Evolutionary conservation across 2,329 filamentous ascomycete species (phyloP).

Genomic region (Lasiodiplodia sp.): DNA sequence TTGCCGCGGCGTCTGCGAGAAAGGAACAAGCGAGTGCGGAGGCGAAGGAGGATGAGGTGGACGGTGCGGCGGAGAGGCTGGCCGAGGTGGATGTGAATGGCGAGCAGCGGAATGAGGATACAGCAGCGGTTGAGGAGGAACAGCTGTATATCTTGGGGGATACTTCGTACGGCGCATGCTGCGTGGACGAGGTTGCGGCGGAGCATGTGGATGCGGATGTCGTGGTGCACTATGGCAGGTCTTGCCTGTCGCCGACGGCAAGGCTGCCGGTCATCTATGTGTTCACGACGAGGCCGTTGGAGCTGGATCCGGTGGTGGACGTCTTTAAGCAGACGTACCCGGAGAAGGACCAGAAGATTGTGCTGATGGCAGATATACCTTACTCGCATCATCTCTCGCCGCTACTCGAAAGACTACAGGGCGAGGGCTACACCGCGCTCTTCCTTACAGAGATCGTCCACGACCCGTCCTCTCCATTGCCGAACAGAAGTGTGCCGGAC

Average conservation of each 20-base stretch:
- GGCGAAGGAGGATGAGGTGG: neutral
- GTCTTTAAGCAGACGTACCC: constrained; percentile 75
- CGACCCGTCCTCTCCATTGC: constrained; percentile 79
- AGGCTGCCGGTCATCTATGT: constrained; percentile 88
- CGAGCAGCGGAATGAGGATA: too few species aligned
- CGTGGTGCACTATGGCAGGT: constrained; percentile 91
- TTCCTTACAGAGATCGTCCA: constrained; percentile 76
- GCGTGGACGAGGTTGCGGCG: constrained; percentile 94
- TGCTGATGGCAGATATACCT: constrained; percentile 89
- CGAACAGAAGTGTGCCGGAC: constrained; percentile 77
- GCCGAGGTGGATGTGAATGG: constrained; percentile 14
- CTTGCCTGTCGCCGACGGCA: constrained; percentile 89
- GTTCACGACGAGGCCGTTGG: constrained; percentile 78
- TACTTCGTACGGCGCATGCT: constrained; percentile 96
- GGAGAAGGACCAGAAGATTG: constrained; percentile 67
- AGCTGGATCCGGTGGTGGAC: constrained; percentile 64
- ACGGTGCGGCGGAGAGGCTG: constrained; percentile 5
- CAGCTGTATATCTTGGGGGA: constrained; percentile 87
- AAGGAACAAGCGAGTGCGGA: neutral
- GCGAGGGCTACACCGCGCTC: constrained; percentile 72
- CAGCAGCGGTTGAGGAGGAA: constrained; percentile 38
- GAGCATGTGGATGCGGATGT: constrained; percentile 92
- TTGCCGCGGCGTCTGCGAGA: neutral
- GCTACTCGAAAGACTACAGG: constrained; percentile 63
- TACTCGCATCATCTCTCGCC: constrained; percentile 76